A percentile compares a stretch with the other conserved stretches of the same genome.
Evolutionary conservation across 2,329 filamentous ascomycete species (phyloP).

Genomic region (Penicillium griseofulvum): DNA sequence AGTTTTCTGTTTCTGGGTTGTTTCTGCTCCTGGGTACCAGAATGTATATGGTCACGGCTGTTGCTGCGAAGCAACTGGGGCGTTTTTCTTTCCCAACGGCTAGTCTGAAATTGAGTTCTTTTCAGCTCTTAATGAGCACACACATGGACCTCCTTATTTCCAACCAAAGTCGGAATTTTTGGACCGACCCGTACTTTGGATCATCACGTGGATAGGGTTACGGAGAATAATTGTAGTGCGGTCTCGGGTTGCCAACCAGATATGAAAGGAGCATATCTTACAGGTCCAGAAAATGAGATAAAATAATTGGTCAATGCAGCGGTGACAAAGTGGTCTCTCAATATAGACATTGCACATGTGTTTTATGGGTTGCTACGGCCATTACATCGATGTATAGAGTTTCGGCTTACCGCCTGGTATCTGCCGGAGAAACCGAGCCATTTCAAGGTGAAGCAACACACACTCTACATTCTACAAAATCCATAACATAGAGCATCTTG

Average conservation of each 20-base stretch:
- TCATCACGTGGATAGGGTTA: background rate
- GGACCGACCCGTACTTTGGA: background rate
- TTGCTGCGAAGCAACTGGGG: conserved; percentile 15
- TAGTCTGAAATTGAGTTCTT: background rate
- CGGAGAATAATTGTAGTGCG: conserved; percentile 1
- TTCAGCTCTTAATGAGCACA: background rate
- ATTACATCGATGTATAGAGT: background rate
- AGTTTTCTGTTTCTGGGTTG: conserved; percentile 1
- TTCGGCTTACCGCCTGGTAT: conserved; percentile 3
- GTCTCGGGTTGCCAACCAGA: background rate
- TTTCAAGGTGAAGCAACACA: background rate
- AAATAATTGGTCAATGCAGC: background rate
- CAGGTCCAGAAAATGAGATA: no score
- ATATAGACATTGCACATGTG: background rate
- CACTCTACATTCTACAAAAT: background rate
- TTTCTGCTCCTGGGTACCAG: conserved; percentile 6
- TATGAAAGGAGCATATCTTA: background rate
- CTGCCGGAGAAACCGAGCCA: conserved; percentile 1
- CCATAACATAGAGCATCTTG: background rate
- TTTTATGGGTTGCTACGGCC: background rate
- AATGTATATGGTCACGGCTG: conserved; percentile 13
- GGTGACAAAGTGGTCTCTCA: background rate
- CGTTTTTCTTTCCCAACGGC: conserved; percentile 9
- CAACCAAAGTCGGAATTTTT: background rate
- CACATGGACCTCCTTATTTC: background rate